Evolutionary conservation across 768 basidiomycete genomes (phyloP).

Genomic region (Pisolithus albus): DNA sequence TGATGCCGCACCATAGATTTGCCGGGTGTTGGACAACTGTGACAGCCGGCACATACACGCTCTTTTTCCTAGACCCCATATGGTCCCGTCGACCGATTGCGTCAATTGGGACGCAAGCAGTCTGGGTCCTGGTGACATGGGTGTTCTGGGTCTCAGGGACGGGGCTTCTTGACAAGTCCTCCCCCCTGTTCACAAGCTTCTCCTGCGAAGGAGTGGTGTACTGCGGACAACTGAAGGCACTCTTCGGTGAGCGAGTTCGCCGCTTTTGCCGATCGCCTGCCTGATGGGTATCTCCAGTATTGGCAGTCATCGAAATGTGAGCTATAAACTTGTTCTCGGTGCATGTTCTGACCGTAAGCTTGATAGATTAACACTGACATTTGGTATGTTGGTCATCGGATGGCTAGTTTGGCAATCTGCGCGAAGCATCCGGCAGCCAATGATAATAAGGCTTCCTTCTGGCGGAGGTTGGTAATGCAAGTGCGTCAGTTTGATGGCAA

Average conservation of each 20-base stretch:
- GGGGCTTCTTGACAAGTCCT: constrained; percentile 42
- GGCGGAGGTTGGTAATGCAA: constrained; percentile 9
- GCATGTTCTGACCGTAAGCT: constrained; percentile 7
- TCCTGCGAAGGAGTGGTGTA: constrained; percentile 41
- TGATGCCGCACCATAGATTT: constrained; percentile 35
- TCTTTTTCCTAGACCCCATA: constrained; percentile 54
- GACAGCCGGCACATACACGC: constrained; percentile 45
- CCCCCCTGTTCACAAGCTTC: constrained; percentile 38
- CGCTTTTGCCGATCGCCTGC: too few relatives aligned
- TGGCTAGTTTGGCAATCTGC: constrained; percentile 52
- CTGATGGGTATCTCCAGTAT: constrained; percentile 23
- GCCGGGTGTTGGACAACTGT: constrained; percentile 54
- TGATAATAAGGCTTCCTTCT: constrained; percentile 19
- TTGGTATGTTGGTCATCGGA: constrained; percentile 38
- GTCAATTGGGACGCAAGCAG: constrained; percentile 52
- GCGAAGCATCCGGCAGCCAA: constrained; percentile 29
- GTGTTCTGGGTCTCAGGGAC: constrained; percentile 54
- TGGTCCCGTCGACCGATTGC: constrained; percentile 48
- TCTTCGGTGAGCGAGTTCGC: constrained; percentile 41
- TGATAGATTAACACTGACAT: constrained; percentile 40
- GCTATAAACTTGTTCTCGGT: constrained; percentile 9
- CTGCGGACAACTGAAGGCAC: constrained; percentile 48
- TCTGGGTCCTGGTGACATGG: constrained; percentile 57
- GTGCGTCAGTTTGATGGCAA: background rate
- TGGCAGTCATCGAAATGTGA: constrained; percentile 50